Evolutionary conservation across 2,329 filamentous ascomycete genomes (phyloP).

Genomic region (Neoscytalidium dimidiatum): DNA sequence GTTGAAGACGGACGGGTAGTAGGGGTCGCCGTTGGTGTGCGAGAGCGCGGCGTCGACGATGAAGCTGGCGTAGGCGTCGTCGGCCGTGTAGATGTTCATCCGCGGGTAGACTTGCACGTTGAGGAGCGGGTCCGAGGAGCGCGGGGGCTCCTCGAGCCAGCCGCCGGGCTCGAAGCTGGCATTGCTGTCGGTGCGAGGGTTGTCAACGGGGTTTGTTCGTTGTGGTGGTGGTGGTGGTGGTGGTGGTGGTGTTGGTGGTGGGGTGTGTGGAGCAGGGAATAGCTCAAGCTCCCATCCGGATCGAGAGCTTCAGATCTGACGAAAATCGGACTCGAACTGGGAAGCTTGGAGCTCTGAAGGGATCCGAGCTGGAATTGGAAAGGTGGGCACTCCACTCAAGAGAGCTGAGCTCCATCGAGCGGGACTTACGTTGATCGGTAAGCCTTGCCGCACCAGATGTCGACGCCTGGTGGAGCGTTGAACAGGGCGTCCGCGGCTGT

Average conservation of each 20-base stretch:
- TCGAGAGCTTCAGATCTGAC: too few relatives aligned
- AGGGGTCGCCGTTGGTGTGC: constrained; percentile 51
- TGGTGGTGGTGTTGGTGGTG: not conserved
- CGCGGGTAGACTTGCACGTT: constrained; percentile 49
- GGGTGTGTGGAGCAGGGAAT: too few relatives aligned
- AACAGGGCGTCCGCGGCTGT: constrained; percentile 24
- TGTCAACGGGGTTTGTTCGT: not conserved
- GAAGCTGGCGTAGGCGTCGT: constrained; percentile 47
- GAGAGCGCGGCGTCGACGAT: constrained; percentile 59
- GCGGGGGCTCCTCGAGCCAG: constrained; percentile 43
- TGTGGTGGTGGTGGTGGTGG: not conserved
- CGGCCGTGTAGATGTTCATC: constrained; percentile 50
- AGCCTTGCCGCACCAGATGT: constrained; percentile 54
- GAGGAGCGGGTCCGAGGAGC: constrained; percentile 40
- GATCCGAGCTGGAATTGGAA: too few relatives aligned
- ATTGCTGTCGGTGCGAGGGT: constrained; percentile 34
- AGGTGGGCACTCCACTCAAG: not conserved
- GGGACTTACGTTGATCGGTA: constrained; percentile 41
- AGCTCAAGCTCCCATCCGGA: too few relatives aligned
- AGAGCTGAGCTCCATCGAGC: too few relatives aligned
- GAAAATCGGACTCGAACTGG: too few relatives aligned
- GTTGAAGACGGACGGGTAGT: constrained; percentile 24
- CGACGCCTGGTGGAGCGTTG: constrained; percentile 45
- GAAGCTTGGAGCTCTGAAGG: constrained; percentile 7
- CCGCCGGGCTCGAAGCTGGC: constrained; percentile 52